phyloP scores from a whole-genome alignment of 768 basidiomycete genomes.

The Pulveroboletus sp. region DNA sequence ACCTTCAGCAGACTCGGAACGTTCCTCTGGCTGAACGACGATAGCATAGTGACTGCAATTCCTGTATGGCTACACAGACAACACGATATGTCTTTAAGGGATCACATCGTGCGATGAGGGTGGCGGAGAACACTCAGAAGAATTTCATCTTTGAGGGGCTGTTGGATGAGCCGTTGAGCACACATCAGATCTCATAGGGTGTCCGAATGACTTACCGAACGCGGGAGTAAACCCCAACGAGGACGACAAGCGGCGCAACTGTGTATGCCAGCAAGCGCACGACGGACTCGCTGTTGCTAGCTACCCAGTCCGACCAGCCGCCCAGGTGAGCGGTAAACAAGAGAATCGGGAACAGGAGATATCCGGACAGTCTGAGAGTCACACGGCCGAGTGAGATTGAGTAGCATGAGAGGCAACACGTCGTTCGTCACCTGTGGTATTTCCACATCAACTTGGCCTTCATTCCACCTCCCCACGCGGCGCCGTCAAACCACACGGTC shows the following conservation, averaged over 20 bases:
- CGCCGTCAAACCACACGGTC: slow-evolving; percentile 75
- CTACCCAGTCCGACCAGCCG: slow-evolving; percentile 59
- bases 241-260: slow-evolving; percentile 46
- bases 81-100: not conserved
- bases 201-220: slow-evolving; percentile 42
- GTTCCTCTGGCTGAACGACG: slow-evolving; percentile 7
- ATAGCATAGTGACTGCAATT: slow-evolving; percentile 1
- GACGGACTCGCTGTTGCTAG: slow-evolving; percentile 31
- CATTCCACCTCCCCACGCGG: slow-evolving; percentile 62
- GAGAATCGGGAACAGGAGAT: slow-evolving; percentile 57
- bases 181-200: not conserved
- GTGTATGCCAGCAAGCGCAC: slow-evolving; percentile 49
- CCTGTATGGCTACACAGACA: slow-evolving; percentile 1
- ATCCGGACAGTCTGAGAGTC: slow-evolving; percentile 60
- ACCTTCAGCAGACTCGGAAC: slow-evolving; percentile 15
- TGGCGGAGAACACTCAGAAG: slow-evolving; percentile 22
- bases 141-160: slow-evolving; percentile 67
- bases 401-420: not conserved
- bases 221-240: slow-evolving; percentile 42
- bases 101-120: not conserved
- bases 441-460: slow-evolving; percentile 79
- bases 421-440: slow-evolving; percentile 59
- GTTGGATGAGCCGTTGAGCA: slow-evolving; percentile 2
- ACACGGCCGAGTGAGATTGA: not conserved
- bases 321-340: slow-evolving; percentile 66